Base-by-base conservation (phyloP, 2,329 filamentous ascomycete species). In the Ascochyta pisi region DNA sequence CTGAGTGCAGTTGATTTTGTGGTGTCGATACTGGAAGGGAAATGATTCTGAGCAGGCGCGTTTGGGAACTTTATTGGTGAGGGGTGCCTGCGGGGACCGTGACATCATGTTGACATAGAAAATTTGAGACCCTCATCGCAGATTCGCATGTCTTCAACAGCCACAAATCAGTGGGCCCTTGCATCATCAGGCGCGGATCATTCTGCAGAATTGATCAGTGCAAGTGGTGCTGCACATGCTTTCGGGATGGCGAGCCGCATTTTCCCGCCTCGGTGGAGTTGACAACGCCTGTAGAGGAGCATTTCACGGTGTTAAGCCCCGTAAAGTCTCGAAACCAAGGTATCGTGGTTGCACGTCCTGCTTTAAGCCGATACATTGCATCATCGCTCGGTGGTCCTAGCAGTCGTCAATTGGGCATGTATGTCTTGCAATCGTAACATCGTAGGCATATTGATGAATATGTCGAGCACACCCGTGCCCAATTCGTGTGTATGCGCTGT, bases 101-200 rank as follows among this genome's bases (percentile, higher is more conserved):
- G 54, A 61, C 59, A 58, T 62, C 56, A 62, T 50, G 3, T 39
- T 50, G 44, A 54, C 50, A 54, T 51, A 46, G 42, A 26, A 56
- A 54, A 50, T 31, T 27, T 43, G 37, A 23, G 49, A 53, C 13
- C 34, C 50, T 12, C 51, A 58, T 55, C 55, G 52, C 55, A 60
- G 50, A 58, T 55, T 60, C 39, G 31, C 50, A 52, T 55, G 19
- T 35, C 12, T 31, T 24, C 48, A 50, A 7, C 41, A 23, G 39
- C 42, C 54, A 27, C 29, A 39, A 50, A 45, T 46, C 19, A 47
- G 54, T 53, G 49, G 54, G 50, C 22, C 54, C 40, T 46, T 52
- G 49, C 54, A 53, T 57, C 54, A 57, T 53, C 54, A 40, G n/a
- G 40, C 49, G 45, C 39, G 50, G 45, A 45, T 33, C 22, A 1